phyloP scores from a whole-genome alignment of 345 rosid species.

The Combretum micranthum region DNA sequence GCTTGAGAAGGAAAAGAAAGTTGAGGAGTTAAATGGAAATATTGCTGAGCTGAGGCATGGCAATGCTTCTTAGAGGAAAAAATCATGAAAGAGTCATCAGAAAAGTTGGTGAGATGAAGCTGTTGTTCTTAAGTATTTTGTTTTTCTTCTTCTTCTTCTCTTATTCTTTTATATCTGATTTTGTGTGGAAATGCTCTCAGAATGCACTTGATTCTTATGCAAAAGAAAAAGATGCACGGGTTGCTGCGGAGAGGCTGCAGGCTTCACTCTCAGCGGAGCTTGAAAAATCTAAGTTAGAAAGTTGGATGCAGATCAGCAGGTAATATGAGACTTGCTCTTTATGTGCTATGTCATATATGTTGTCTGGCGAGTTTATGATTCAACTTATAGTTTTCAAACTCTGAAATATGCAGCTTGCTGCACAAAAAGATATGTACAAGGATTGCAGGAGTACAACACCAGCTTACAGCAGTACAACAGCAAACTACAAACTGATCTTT shows the following conservation, averaged over 20 bases:
- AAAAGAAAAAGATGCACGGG: slow-evolving; percentile 57
- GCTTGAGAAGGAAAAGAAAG: slow-evolving; percentile 47
- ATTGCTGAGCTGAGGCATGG: slow-evolving; percentile 41
- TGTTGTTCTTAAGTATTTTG: background rate
- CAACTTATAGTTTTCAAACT: background rate
- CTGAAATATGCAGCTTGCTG: slow-evolving; percentile 37
- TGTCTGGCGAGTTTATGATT: no score
- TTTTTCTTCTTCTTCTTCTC: background rate
- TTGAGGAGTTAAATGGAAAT: slow-evolving; percentile 31
- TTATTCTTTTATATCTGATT: background rate
- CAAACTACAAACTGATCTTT: slow-evolving; percentile 65
- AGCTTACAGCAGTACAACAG: slow-evolving; percentile 78
- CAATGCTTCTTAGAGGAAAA: slow-evolving; percentile 40
- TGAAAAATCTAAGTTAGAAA: slow-evolving; percentile 62
- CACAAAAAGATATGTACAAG: slow-evolving; percentile 68
- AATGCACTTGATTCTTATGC: slow-evolving; percentile 52
- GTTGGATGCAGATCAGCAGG: slow-evolving; percentile 60
- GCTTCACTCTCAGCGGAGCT: slow-evolving; percentile 61
- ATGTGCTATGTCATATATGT: background rate
- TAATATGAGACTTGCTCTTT: slow-evolving; percentile 8
- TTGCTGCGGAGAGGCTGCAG: slow-evolving; percentile 46
- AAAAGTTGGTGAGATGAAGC: slow-evolving; percentile 47
- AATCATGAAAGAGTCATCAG: slow-evolving; percentile 52
- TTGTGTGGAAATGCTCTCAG: slow-evolving; percentile 27
- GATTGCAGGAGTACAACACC: slow-evolving; percentile 72